Percentiles rank a stretch among this genome's conserved stretches.
These are phyloP conservation scores for Neurospora sp. DNA, from an alignment of 495 filamentous ascomycete genomes.

Conservation along the genomic window DNA sequence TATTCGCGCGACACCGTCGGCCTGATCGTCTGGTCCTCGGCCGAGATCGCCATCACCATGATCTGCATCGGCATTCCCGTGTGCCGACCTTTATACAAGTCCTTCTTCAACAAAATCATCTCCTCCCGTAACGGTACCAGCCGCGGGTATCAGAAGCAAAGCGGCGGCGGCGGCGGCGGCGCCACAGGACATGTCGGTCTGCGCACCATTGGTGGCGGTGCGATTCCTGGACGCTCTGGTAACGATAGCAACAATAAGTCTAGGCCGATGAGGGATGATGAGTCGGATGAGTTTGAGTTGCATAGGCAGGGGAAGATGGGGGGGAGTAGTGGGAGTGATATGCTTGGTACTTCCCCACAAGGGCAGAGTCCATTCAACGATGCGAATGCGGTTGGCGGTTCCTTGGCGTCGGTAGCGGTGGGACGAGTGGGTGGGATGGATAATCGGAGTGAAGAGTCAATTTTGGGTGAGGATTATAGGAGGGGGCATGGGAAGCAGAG, in stretches of 20 bases:
- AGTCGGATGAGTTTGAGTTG: neutral
- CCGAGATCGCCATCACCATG: slow-evolving; percentile 15
- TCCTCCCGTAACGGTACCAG: neutral
- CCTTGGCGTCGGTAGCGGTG: neutral
- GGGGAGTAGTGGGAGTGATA: neutral
- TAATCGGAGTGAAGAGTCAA: neutral
- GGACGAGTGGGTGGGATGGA: neutral
- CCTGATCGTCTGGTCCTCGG: slow-evolving; percentile 14
- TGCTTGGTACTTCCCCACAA: neutral
- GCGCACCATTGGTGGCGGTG: slow-evolving; percentile 5
- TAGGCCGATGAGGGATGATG: neutral
- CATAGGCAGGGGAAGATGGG: neutral
- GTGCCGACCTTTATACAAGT: slow-evolving; percentile 10
- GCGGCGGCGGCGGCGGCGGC: neutral
- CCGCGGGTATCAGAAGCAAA: slow-evolving; percentile 5
- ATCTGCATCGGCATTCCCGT: slow-evolving; percentile 17
- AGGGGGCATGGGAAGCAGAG: neutral
- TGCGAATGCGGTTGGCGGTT: neutral
- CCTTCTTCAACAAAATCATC: neutral
- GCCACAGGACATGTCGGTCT: neutral
- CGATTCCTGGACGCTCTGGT: neutral
- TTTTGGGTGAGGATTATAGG: neutral
- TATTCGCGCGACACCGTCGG: slow-evolving; percentile 9
- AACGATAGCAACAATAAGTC: neutral
- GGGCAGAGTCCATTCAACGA: neutral